Percentiles rank a stretch among this genome's conserved stretches.
Evolutionary conservation across 2,329 filamentous ascomycete genomes (phyloP).

Genomic region (Cercospora berteroae): DNA sequence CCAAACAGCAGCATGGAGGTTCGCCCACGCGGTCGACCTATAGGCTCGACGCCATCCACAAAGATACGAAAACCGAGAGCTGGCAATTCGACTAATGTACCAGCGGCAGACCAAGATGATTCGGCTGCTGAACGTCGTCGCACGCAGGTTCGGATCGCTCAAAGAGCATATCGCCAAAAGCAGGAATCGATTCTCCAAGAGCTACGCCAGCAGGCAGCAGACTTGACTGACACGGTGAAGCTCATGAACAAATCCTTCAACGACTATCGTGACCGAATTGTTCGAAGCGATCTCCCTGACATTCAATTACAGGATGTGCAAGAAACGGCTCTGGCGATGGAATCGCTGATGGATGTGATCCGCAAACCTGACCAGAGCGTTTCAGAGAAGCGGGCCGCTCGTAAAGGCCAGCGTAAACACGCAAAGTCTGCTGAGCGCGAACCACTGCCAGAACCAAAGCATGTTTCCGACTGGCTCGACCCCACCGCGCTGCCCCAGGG

Average conservation of each 20-base stretch:
- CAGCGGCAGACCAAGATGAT: conserved; percentile 61
- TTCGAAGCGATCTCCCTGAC: conserved; percentile 18
- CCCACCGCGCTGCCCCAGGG: background rate
- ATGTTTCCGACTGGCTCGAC: background rate
- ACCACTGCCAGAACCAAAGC: background rate
- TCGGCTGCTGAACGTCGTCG: conserved; percentile 76
- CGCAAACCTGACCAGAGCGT: conserved; percentile 24
- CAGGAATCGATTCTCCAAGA: conserved; percentile 78
- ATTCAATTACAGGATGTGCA: conserved; percentile 25
- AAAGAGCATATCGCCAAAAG: conserved; percentile 78
- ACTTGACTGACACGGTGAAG: conserved; percentile 67
- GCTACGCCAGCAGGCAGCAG: conserved; percentile 67
- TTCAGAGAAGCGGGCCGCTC: background rate
- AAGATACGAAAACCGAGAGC: conserved; percentile 18
- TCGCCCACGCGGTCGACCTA: background rate
- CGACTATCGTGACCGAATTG: conserved; percentile 35
- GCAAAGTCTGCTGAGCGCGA: background rate
- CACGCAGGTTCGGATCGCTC: conserved; percentile 82
- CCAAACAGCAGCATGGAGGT: background rate
- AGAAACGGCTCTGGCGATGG: conserved; percentile 22
- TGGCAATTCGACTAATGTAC: conserved; percentile 13
- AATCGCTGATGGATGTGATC: conserved; percentile 24
- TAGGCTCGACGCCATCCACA: background rate
- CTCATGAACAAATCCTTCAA: conserved; percentile 72
- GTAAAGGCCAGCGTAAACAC: background rate